These are phyloP conservation scores for Calocybe indica DNA, from an alignment of 768 basidiomycete species.

Conservation along the genomic window DNA sequence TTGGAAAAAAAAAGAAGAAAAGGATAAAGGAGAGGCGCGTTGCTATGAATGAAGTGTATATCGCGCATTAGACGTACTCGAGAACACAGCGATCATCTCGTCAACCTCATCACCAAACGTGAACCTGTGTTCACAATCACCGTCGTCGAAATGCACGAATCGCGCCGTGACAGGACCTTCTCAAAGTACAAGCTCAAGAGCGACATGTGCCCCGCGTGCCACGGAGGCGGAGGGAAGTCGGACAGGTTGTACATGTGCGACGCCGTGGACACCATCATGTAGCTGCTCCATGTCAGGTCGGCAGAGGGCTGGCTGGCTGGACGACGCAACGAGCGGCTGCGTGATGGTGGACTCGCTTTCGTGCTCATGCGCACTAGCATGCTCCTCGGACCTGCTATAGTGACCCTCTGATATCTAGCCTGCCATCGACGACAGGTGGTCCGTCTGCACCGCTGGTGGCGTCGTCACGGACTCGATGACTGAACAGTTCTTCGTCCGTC, in stretches of 20 bases:
- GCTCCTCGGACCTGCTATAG: not conserved
- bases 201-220: conserved; percentile 27
- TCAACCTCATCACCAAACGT: no score
- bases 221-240: no score
- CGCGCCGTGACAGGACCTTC: conserved; percentile 13
- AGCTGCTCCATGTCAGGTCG: no score
- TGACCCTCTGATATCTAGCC: conserved; percentile 26
- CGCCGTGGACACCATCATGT: no score
- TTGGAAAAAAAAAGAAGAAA: no score
- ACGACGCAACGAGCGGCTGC: not conserved
- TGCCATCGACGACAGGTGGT: conserved; percentile 32
- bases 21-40: no score
- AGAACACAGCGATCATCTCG: no score
- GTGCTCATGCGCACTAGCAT: not conserved
- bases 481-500: conserved; percentile 33
- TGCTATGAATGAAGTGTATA: no score
- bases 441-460: conserved; percentile 33
- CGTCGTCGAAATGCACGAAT: conserved; percentile 5
- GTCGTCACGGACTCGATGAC: conserved; percentile 46
- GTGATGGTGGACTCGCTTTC: no score
- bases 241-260: no score
- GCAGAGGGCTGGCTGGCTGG: conserved; percentile 9
- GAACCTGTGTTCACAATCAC: no score
- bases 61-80: no score
- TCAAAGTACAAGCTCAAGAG: conserved; percentile 40